These are phyloP conservation scores for Boletus rex-veris DNA, from an alignment of 768 basidiomycete genomes.

Conservation along the genomic window DNA sequence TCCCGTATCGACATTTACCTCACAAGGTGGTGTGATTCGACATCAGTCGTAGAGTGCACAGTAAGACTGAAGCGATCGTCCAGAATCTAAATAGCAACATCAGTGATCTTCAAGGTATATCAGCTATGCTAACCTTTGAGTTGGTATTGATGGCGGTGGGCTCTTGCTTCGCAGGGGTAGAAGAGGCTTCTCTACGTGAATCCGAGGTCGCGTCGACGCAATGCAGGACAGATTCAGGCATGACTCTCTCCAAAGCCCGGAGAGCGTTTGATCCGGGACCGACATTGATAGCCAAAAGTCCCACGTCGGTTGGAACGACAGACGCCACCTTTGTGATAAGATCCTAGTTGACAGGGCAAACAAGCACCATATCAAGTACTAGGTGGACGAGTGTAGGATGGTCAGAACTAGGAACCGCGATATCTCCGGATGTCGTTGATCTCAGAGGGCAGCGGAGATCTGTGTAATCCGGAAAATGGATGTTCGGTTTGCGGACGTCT, in stretches of 20 bases:
- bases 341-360: slow-evolving; percentile 54
- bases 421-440: slow-evolving; percentile 43
- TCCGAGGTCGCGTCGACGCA: slow-evolving; percentile 17
- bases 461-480: slow-evolving; percentile 47
- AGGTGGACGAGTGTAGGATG: slow-evolving; percentile 35
- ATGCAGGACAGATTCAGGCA: slow-evolving; percentile 22
- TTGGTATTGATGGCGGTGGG: slow-evolving; percentile 66
- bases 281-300: slow-evolving; percentile 43
- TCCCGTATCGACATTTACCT: slow-evolving; percentile 51
- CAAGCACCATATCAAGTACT: slow-evolving; percentile 41
- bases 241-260: slow-evolving; percentile 37
- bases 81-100: slow-evolving; percentile 49
- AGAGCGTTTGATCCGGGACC: slow-evolving; percentile 45
- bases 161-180: slow-evolving; percentile 33
- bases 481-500: slow-evolving; percentile 43
- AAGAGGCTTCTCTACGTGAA: not conserved
- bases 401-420: slow-evolving; percentile 22
- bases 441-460: slow-evolving; percentile 49
- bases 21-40: slow-evolving; percentile 33
- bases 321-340: slow-evolving; percentile 32
- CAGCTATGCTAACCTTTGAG: slow-evolving; percentile 42
- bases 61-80: slow-evolving; percentile 49
- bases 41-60: slow-evolving; percentile 31
- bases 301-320: slow-evolving; percentile 8
- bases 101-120: not conserved